Evolutionary conservation across 805 yeast species (phyloP).

Genomic region (Schwanniomyces vanrijiae): DNA sequence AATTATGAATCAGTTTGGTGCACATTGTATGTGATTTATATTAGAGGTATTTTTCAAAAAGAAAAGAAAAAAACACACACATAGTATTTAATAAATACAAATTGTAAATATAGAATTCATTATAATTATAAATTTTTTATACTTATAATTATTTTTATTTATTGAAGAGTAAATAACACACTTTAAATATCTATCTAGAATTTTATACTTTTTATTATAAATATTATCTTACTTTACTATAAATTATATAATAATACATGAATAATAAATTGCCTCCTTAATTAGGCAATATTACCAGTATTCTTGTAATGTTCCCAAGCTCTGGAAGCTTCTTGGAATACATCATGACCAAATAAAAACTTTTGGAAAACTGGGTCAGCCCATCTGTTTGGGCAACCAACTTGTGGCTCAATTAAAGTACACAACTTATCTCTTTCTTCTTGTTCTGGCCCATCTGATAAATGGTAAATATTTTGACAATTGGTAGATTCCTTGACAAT

Average conservation of each 20-base stretch:
- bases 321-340: conserved; percentile 20
- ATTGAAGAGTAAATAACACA: too few species aligned
- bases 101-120: too few species aligned
- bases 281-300: background rate
- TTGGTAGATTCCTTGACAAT: conserved; percentile 22
- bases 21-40: background rate
- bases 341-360: conserved; percentile 25
- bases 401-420: conserved; percentile 14
- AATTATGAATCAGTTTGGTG: conserved; percentile 1
- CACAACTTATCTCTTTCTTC: conserved; percentile 17
- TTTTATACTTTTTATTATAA: too few species aligned
- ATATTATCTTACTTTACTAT: background rate
- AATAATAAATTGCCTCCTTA: background rate
- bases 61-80: too few species aligned
- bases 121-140: too few species aligned
- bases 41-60: background rate
- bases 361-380: conserved; percentile 25
- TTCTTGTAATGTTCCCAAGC: conserved; percentile 13
- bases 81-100: too few species aligned
- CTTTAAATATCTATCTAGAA: too few species aligned
- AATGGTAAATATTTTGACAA: conserved; percentile 20
- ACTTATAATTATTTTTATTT: too few species aligned
- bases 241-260: background rate
- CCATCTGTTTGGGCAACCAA: conserved; percentile 22
- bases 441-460: conserved; percentile 27